Evolutionary conservation across 768 basidiomycete species (phyloP), one percentile per base, ranked within the genome.

Genomic region (Boletus subparvulus): DNA sequence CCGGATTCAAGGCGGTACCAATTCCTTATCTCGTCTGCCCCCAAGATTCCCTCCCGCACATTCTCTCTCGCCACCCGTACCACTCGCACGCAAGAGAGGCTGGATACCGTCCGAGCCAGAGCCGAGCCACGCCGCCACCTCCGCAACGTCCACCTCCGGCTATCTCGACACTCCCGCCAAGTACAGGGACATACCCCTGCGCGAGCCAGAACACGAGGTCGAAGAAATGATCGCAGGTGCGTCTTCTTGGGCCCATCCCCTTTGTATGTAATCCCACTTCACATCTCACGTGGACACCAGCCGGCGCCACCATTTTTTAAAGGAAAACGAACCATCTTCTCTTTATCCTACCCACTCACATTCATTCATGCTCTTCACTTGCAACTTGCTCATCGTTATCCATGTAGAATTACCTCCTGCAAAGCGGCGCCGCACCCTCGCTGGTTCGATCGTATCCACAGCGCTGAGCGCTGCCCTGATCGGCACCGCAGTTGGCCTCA

Each of bases 381-480:
- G 64, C 67, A 70, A 73, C 61, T 69, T 82, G 60, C 70, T 82
- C 57, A 66, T 82, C 55, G 65, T 79, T 53, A 70, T 81, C 52
- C 75, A 82, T 77, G 73, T 87, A 91, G 90, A 90, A 68, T 69
- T 87, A 49, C 86, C 86, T 30, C 86, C 90, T 46, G 76, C 83
- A 21, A 93, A 92, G 78, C 85, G 86, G 67, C 88, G 90, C 58
- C 84, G 87, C 65, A 87, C 87, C 58, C 80, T 92, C 72, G 87
- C 90, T 61, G 89, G 89, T 60, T 87, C 88, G 55, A 86, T 94
- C 65, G 83, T 92, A 59, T 88, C 89, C 16, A 89, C 90, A 33
- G 91, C 92, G 53, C 76, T 93, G 73, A 90, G 82, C 74, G 90
- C 91, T 61, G 92, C 90, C 45, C 81, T 94, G 56, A 89, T 94